Evolutionary conservation across 2,329 filamentous ascomycete genomes (phyloP), one percentile per base, ranked within the genome.

Genomic region (Huntiella moniliformis): DNA sequence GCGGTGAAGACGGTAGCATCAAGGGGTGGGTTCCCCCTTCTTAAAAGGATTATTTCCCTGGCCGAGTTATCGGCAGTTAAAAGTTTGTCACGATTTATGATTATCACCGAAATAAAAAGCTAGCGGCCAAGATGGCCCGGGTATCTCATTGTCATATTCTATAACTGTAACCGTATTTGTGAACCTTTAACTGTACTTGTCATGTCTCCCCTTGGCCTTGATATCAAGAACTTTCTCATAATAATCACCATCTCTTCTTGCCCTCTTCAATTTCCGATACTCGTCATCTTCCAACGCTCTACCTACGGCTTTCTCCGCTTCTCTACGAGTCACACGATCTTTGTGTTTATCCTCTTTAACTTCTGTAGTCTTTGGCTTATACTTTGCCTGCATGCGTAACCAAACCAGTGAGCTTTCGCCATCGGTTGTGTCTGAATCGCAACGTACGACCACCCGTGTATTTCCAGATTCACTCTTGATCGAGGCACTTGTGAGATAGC

Each of bases 321-420:
- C 85, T 56, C 79, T 79, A 51, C 82, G 71, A 56, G 79, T 88
- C 48, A 98, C 83, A 66, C 88, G 93, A 55, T 88, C 79, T 53
- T 73, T 71, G 0, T 82, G 81, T 65, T 82, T 91, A 52, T 84
- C 82, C 58, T 87, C 85, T 63, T 87, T 92, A 1, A 70, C 74
- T 7, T 79, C 79, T 33, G 38, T 44, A 61, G 80, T 82, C 51
- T 73, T 73, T 6, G 88, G 87, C 67, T 95, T 95, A 66, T 93
- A 96, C 43, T 83, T 71, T 16, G 88, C 85, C 64, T 96, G 88
- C 87, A 96, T 95, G 45, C 87, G 80, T 55, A 96, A 74, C 42
- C 84, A 72, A 50, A 93, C 59, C 5, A 77, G 80, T 7, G 83
- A 85, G 54, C 72, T 73, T 56, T 82, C 82, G 4, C 67, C 71